phyloP scores from a whole-genome alignment of 2,329 filamentous ascomycete genomes.

The Bimuria novae-zelandiae region DNA sequence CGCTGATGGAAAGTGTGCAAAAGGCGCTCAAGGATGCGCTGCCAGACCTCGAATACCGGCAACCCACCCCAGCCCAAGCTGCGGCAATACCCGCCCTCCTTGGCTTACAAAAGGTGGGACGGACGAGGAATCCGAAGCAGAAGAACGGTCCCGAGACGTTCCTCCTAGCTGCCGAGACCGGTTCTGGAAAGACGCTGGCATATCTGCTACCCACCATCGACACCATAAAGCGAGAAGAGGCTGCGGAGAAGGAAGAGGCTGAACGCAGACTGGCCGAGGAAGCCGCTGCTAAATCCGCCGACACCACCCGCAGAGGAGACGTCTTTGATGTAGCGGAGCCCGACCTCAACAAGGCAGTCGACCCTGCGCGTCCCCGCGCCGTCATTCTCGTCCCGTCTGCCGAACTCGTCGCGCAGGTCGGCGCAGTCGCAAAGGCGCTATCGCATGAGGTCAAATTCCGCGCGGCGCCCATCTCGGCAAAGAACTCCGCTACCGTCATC shows the following conservation, averaged over 20 bases:
- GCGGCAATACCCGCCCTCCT: conserved; percentile 85
- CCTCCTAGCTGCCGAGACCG: conserved; percentile 91
- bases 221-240: conserved; percentile 75
- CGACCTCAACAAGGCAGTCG: conserved; percentile 63
- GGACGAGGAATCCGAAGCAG: conserved; percentile 33
- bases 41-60: conserved; percentile 72
- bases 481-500: conserved; percentile 76
- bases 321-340: conserved; percentile 65
- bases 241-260: conserved; percentile 60
- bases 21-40: conserved; percentile 78
- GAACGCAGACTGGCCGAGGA: conserved; percentile 57
- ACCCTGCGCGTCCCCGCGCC: conserved; percentile 77
- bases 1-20: conserved; percentile 72
- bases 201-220: conserved; percentile 87
- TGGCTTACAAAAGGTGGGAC: conserved; percentile 54
- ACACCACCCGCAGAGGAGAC: conserved; percentile 45
- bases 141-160: conserved; percentile 64
- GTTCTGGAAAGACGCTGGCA: conserved; percentile 93
- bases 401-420: conserved; percentile 89
- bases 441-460: conserved; percentile 88
- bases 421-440: conserved; percentile 76
- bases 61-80: conserved; percentile 86
- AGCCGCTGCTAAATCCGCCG: conserved; percentile 28
- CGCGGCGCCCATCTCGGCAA: conserved; percentile 79
- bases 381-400: conserved; percentile 90